Base-by-base conservation (phyloP, 176 grass and related monocot species). In the Pontederia paniculata region DNA sequence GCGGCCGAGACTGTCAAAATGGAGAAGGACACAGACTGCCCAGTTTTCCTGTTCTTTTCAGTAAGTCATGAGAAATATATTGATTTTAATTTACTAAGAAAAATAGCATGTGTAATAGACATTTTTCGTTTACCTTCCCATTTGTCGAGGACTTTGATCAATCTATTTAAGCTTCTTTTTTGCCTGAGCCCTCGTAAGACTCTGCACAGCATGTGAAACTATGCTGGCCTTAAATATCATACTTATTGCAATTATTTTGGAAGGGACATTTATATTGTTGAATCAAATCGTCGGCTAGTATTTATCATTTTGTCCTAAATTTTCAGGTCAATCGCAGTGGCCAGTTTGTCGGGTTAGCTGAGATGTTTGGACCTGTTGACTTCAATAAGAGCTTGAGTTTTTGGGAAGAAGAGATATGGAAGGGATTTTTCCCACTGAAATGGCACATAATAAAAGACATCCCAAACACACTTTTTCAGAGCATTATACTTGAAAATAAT, bases 401-500 rank as follows among this genome's bases (percentile, higher is more conserved):
- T 51, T 95, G 85, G 89, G 25, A 66, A 67, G 54, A 80, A 72
- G 73, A 85, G 41, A 80, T 16, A 48, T 89, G 89, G 89, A 89
- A 72, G 54, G 89, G 81, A 1, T 95, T 95, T 80, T 95, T 95
- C 45, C 85, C 84, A 55, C 48, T 89, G 46, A 80, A 53, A 21
- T 89, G 89, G 89, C 84, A 89, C 70, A 80, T 83, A 54, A 65
- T 86, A 57, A 95, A 95, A 58, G 84, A 95, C 50, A 83, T 95
- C 72, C 81, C 85, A 8, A 89, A 89, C 67, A 55, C 50, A 2
- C 65, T 68, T 8, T 95, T 89, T 65, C 66, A 50, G n/a, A 79
- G 83, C 70, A 95, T 95, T 50, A 89, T 23, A 61, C 89, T 89
- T 73, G 89, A 95, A 85, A 85, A 89, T 58, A 89, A 95, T 64